Evolutionary conservation across 176 grass and related monocot genomes (phyloP), one percentile per base, ranked within the genome.

Genomic region (Microstegium vimineum): DNA sequence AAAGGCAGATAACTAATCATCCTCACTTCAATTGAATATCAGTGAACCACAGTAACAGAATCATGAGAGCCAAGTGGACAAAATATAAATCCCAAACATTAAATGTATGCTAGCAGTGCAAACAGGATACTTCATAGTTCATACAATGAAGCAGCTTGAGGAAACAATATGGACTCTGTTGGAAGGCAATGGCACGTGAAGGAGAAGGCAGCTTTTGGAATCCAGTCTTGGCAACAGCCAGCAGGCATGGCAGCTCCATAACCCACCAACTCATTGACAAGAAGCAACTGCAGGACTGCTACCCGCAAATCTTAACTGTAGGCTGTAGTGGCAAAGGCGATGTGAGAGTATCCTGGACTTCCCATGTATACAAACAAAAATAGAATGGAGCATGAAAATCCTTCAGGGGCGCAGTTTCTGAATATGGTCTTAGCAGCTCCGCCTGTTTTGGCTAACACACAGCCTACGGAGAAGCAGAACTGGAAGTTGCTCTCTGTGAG

Each of bases 51-150:
- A 31, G 40, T 26, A 38, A 59, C 33, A 76, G 41, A 76, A 77
- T 83, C 41, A 62, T 51, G 56, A 79, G 14, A 77, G 34, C 13
- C 22, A 16, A n/a, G 43, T 3, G 4, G 43, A 88, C 25, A 62
- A 28, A 27, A 28, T 27, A 69, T 71, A 69, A 31, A 78, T 72
- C 20, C 25, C 26, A 71, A 82, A 63, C 31, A 87, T 47, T 43
- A 87, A 41, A 71, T 87, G 56, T 52, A 28, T 34, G n/a, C 74
- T 73, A 83, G 43, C 27, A 35, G 64, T 49, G 26, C 10, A 27
- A 10, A 64, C 37, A 77, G 66, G 59, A 70, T 77, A 64, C 42
- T 25, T 59, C n/a, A 59, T 59, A 25, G 54, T 78, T 70, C 51
- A 71, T 73, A 61, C 16, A 28, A 81, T 35, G 56, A 88, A 78